Conservation (phyloP, 2,329 filamentous ascomycete species). For the Chaetomiaceae sp. region DNA sequence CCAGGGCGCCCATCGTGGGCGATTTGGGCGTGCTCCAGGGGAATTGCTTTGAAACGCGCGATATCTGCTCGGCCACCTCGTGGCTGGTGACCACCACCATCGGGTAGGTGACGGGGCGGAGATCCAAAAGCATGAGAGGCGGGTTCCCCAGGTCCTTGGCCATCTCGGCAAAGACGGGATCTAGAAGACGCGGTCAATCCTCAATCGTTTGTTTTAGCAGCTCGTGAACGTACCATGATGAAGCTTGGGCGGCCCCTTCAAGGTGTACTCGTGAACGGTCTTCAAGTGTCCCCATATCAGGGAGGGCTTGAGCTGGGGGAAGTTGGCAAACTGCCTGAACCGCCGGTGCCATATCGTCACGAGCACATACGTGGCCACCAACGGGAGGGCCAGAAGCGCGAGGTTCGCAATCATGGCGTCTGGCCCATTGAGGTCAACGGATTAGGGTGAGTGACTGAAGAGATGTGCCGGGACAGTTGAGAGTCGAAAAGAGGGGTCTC, state of each 20-base stretch:
- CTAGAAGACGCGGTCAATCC: slow-evolving; percentile 3
- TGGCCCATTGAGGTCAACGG: neutral
- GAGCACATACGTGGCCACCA: slow-evolving; percentile 17
- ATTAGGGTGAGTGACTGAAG: no score
- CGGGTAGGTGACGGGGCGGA: slow-evolving; percentile 33
- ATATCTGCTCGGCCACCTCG: slow-evolving; percentile 37
- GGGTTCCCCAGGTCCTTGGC: slow-evolving; percentile 31
- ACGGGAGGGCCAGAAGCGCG: slow-evolving; percentile 14
- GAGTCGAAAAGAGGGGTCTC: no score
- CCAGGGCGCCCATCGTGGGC: slow-evolving; percentile 27
- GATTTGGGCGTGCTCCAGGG: slow-evolving; percentile 34
- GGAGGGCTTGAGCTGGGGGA: slow-evolving; percentile 25
- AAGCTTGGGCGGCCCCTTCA: neutral
- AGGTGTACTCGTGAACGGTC: slow-evolving; percentile 16
- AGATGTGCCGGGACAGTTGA: no score
- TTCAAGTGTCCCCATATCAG: slow-evolving; percentile 26
- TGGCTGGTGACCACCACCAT: slow-evolving; percentile 33
- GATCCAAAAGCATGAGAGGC: slow-evolving; percentile 33
- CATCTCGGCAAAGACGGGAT: slow-evolving; percentile 29
- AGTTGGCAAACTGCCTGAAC: slow-evolving; percentile 23
- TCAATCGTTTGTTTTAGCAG: neutral
- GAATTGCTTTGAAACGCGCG: slow-evolving; percentile 30
- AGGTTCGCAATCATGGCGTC: slow-evolving; percentile 15
- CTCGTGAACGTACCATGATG: slow-evolving; percentile 18
- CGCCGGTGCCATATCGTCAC: slow-evolving; percentile 18